A percentile compares a stretch with the other conserved stretches of the same genome.
These are phyloP conservation scores for Mimosa pudica DNA, from an alignment of 306 rosid genomes.

Conservation along the genomic window DNA sequence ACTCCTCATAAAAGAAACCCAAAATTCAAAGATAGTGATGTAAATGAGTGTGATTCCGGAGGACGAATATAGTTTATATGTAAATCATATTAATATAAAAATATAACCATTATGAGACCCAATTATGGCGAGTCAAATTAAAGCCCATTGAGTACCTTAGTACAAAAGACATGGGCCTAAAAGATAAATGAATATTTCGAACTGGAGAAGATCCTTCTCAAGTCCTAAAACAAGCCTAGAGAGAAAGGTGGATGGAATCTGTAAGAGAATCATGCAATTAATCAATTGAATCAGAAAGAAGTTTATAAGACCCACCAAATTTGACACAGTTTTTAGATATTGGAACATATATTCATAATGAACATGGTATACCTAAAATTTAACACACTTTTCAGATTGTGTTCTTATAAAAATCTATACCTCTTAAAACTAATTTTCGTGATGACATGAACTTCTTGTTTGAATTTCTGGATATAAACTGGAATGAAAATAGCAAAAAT, in stretches of 20 bases:
- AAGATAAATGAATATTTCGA: background rate
- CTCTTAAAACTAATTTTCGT: background rate
- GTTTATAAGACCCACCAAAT: background rate
- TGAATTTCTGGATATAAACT: conserved; percentile 3
- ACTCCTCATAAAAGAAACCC: background rate
- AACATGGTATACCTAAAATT: background rate
- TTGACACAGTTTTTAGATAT: background rate
- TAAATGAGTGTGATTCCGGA: background rate
- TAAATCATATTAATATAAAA: background rate
- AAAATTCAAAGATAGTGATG: background rate
- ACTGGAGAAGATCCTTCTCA: background rate
- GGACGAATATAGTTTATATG: background rate
- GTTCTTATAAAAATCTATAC: too few relatives aligned
- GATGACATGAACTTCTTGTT: background rate
- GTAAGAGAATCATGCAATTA: background rate
- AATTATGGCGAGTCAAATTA: background rate
- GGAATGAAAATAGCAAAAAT: too few relatives aligned
- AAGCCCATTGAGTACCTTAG: background rate
- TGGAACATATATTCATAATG: background rate
- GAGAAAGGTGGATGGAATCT: background rate
- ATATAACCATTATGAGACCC: background rate
- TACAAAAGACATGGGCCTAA: background rate
- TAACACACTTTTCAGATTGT: too few relatives aligned
- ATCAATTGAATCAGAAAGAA: background rate
- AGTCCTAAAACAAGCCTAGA: background rate